phyloP scores from a whole-genome alignment of 2,329 filamentous ascomycete genomes.

The Aspergillus eucalypticola region DNA sequence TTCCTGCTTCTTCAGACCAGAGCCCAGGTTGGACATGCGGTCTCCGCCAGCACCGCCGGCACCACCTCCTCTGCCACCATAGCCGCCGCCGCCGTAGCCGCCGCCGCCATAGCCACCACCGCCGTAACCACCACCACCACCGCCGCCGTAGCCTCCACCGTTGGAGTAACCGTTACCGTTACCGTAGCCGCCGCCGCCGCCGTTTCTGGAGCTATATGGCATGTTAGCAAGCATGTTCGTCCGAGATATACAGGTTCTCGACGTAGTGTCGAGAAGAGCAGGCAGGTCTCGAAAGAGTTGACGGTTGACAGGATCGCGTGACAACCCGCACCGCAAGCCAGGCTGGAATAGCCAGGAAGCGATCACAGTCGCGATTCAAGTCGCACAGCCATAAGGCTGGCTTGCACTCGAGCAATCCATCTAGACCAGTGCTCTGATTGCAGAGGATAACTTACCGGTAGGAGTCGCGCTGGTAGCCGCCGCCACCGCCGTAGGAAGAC shows the following conservation, averaged over 20 bases:
- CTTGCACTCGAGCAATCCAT: background rate
- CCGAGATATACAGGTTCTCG: background rate
- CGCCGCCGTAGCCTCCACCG: slow-evolving; percentile 43
- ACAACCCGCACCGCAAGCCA: background rate
- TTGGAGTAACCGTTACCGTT: slow-evolving; percentile 52
- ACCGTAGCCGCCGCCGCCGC: slow-evolving; percentile 54
- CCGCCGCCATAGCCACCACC: slow-evolving; percentile 33
- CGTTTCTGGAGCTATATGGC: slow-evolving; percentile 38
- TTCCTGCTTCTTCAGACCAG: slow-evolving; percentile 80
- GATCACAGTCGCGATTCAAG: background rate
- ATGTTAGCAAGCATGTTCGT: slow-evolving; percentile 16
- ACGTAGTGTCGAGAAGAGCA: background rate
- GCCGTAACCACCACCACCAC: slow-evolving; percentile 27
- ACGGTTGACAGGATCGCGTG: background rate
- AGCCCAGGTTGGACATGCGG: slow-evolving; percentile 88
- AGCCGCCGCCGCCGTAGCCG: slow-evolving; percentile 35
- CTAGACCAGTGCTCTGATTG: background rate
- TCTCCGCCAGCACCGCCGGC: slow-evolving; percentile 73
- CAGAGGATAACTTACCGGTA: slow-evolving; percentile 42
- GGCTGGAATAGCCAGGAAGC: background rate
- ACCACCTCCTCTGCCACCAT: slow-evolving; percentile 39
- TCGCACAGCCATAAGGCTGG: background rate
- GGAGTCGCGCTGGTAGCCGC: slow-evolving; percentile 56
- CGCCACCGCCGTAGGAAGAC: slow-evolving; percentile 68
- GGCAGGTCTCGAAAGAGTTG: background rate